These are phyloP conservation scores for Syzygium grande DNA, from an alignment of 345 rosid species.

Conservation along the genomic window DNA sequence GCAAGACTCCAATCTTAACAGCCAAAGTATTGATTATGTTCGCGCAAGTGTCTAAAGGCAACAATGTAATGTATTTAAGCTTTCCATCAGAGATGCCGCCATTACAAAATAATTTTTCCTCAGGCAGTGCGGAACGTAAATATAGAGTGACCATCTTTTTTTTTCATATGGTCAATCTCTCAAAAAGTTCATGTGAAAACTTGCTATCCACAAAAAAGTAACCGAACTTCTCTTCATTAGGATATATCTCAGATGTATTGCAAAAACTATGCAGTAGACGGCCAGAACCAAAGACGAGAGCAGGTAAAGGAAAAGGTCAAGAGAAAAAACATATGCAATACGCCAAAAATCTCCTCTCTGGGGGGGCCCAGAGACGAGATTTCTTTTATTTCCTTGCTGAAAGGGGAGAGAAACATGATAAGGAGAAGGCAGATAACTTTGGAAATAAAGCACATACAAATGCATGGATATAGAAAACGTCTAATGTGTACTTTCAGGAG, in stretches of 20 bases:
- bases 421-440: slow-evolving; percentile 9
- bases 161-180: background rate
- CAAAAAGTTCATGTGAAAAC: background rate
- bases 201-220: background rate
- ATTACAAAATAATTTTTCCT: background rate
- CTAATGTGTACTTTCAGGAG: slow-evolving; percentile 96
- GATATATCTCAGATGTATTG: background rate
- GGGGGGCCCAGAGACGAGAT: slow-evolving; percentile 4
- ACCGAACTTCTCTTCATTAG: background rate
- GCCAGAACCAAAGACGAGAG: background rate
- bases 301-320: background rate
- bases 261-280: background rate
- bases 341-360: background rate
- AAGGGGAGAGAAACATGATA: background rate
- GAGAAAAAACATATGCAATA: background rate
- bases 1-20: background rate
- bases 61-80: background rate
- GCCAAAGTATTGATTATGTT: background rate
- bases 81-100: background rate
- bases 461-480: slow-evolving; percentile 43
- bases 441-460: slow-evolving; percentile 22
- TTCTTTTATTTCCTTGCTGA: slow-evolving; percentile 32
- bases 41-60: background rate
- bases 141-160: background rate
- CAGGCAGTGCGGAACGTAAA: background rate